These are phyloP conservation scores for Hordeum vulgare DNA, from an alignment of 176 grass and related monocot genomes.

Conservation along the genomic window DNA sequence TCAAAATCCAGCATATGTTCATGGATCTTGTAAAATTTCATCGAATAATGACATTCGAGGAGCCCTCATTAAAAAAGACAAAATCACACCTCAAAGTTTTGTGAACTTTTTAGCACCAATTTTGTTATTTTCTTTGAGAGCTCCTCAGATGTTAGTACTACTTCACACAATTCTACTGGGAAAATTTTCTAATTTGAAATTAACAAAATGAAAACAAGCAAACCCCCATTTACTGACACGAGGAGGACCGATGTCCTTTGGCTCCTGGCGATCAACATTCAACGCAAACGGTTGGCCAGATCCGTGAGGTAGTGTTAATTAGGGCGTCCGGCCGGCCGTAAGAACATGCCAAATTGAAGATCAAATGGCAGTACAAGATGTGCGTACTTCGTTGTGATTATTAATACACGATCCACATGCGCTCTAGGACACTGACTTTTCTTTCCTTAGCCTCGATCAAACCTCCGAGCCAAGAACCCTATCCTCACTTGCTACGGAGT, in stretches of 20 bases:
- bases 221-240: neutral
- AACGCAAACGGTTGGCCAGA: neutral
- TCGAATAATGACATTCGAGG: no score
- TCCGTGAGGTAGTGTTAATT: neutral
- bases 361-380: neutral
- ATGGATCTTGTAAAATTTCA: no score
- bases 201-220: neutral
- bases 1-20: no score
- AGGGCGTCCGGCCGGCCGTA: neutral
- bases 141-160: no score
- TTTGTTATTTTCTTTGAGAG: no score
- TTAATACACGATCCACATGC: neutral
- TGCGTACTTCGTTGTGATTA: neutral
- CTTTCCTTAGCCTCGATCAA: neutral
- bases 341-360: neutral
- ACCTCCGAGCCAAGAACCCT: neutral
- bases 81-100: no score
- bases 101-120: no score
- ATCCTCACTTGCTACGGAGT: neutral
- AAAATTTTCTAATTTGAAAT: neutral
- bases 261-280: neutral
- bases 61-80: no score
- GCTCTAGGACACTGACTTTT: neutral
- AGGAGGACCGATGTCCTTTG: neutral
- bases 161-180: no score